Base-by-base conservation (phyloP, 768 basidiomycete species). In the Boletus reticuloceps region DNA sequence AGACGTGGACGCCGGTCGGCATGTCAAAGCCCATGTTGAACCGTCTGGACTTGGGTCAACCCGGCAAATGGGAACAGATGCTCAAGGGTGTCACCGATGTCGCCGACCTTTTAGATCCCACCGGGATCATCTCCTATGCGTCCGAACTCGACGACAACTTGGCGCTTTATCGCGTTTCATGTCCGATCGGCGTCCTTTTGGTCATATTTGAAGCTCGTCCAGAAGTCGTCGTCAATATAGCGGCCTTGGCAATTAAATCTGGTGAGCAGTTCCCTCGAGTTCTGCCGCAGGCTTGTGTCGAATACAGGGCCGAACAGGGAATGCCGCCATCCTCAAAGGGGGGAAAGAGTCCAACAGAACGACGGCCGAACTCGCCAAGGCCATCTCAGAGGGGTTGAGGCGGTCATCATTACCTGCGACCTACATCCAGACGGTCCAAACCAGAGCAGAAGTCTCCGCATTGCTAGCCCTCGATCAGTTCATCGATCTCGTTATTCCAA, bases 151-250 rank as follows among this genome's bases (percentile, higher is more conserved):
- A 94, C 65, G 89, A 94, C 53, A 81, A 76, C 0, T 78, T 98
- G 20, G 91, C 97, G 60, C 80, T 99, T 4, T 93, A 96, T 72
- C 85, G 94, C 31, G 89, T 98, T 1, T 91, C 96, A 0, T 98
- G 96, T 66, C 95, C 97, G 0, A 95, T 99, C 58, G 97, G 97
- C 20, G 94, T 97, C 1, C 77, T 99, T 13, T 79, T 99, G 48
- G 92, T 98, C 58, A 96, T 99, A 57, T 99, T 99, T 63, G 97
- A 98, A 71, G 91, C 96, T 4, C 82, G 96, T 29, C 97, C 97
- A 1, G 97, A 99, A 69, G 96, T 99, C 13, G 93, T 98, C 25
- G 91, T 98, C 39, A 98, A 98, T 69, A 98, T 99, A 59, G 92
- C 97, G 6, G 83, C 94, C 0, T 76, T 98, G 65, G 96, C 97